A percentile compares a stretch with the other conserved stretches of the same genome.
Conservation (phyloP, 331 rosid species). For the Arachis monticola region DNA sequence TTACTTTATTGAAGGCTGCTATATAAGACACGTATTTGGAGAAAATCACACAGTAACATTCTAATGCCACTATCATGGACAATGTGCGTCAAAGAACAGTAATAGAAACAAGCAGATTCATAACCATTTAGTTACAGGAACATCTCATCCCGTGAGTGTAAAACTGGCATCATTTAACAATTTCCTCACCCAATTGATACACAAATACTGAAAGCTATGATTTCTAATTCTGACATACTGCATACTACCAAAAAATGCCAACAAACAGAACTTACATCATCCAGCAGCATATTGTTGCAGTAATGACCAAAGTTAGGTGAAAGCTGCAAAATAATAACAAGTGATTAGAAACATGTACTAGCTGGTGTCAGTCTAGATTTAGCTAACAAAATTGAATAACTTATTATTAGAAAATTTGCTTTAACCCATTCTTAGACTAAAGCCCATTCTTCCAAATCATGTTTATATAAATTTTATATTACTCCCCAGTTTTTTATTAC, state of each 20-base stretch:
- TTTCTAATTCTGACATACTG: conserved; percentile 16
- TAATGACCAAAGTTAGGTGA: conserved; percentile 79
- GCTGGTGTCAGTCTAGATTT: not conserved
- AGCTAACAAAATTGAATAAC: not conserved
- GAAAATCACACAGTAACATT: not conserved
- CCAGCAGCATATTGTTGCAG: conserved; percentile 89
- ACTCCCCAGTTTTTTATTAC: too few species aligned
- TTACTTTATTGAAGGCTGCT: not conserved
- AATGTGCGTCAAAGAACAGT: not conserved
- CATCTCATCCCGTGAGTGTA: conserved; percentile 2
- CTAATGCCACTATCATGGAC: not conserved
- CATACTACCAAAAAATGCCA: conserved; percentile 14
- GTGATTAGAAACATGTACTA: conserved; percentile 33
- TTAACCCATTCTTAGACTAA: too few species aligned
- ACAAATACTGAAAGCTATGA: conserved; percentile 16
- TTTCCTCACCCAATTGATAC: conserved; percentile 7
- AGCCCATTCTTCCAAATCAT: not conserved
- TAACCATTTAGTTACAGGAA: not conserved
- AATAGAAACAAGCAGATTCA: not conserved
- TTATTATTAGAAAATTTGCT: too few species aligned
- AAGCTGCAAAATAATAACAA: conserved; percentile 53
- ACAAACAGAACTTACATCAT: conserved; percentile 68
- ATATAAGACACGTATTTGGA: not conserved
- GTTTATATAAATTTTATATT: not conserved
- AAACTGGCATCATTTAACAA: not conserved